These are phyloP conservation scores for Dothideomycetes sp. DNA, from an alignment of 2,329 filamentous ascomycete species.

Conservation along the genomic window DNA sequence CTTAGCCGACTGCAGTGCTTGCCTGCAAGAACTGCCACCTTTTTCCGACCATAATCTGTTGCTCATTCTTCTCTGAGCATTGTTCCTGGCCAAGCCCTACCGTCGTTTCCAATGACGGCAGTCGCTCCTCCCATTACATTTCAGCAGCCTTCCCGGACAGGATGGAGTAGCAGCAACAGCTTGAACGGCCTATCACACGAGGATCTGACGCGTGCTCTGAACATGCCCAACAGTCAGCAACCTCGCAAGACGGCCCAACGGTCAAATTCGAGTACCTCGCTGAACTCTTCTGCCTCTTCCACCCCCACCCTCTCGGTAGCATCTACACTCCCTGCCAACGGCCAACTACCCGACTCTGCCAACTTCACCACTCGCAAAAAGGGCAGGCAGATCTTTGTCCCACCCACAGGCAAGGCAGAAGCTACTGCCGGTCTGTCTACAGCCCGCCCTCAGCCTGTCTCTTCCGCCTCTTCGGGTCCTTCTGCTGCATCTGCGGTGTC, in stretches of 20 bases:
- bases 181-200: constrained; percentile 67
- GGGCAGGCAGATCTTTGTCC: constrained; percentile 27
- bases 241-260: constrained; percentile 79
- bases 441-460: constrained; percentile 50
- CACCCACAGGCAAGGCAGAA: constrained; percentile 54
- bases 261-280: constrained; percentile 82
- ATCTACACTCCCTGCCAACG: constrained; percentile 42
- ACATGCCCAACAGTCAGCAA: constrained; percentile 33
- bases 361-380: constrained; percentile 39
- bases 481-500: constrained; percentile 52
- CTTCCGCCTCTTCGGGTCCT: constrained; percentile 45
- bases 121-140: constrained; percentile 55
- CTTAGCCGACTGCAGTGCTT: too few relatives aligned
- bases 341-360: constrained; percentile 19
- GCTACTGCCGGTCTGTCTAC: constrained; percentile 52
- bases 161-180: constrained; percentile 52
- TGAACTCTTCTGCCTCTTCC: constrained; percentile 51
- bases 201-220: constrained; percentile 75
- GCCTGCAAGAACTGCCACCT: too few relatives aligned
- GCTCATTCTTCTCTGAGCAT: too few relatives aligned
- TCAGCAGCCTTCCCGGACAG: constrained; percentile 48
- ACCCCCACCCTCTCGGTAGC: constrained; percentile 54
- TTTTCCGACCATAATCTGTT: too few relatives aligned
- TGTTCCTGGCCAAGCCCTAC: too few relatives aligned
- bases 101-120: constrained; percentile 44